Base-by-base conservation (phyloP, 1,284 basidiomycete genomes). In the Pholiota adiposa region DNA sequence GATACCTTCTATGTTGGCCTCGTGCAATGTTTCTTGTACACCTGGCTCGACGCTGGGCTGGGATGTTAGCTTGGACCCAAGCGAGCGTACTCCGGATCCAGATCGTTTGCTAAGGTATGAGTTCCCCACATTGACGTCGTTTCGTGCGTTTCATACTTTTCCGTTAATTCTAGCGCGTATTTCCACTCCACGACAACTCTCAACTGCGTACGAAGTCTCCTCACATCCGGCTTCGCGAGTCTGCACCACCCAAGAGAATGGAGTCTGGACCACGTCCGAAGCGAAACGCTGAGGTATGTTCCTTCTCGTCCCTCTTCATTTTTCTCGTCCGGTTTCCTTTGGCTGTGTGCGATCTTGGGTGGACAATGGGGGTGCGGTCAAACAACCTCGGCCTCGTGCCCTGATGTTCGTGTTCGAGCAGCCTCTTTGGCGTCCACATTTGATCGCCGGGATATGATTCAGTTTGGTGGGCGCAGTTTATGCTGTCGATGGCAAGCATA, bases 141-240 rank as follows among this genome's bases (percentile, higher is more conserved):
- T 9, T 6, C 41, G 21, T 55, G 14, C 38, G 25, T 48, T 21
- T 54, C 40, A 52, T 49, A 9, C 19, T 44, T 38, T 27, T 33
- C 6, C 6, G 14, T n/a, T 38, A 11, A 54, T n/a, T n/a, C n/a
- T 63, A 94, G 92, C 66, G 95, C 97, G 3, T 98, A 99, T 82
- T 98, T 98, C 78, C 92, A 98, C 77, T 97, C 95, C 0, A 86
- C 94, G 0, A 86, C 96, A 1, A 98, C 97, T 0, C 82, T 98
- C 52, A 98, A 98, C 77, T 90, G 97, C 76, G 85, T 98, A 61
- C 91, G 97, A 18, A 87, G 89, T 2, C 83, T 98, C 46, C 85
- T 99, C 3, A 86, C 87, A 1, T 97, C 94, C 18, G 96, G 96
- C 23, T 96, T 98, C 68, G 97, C 96, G 0, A 92, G 92, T 8